Conservation (phyloP, 2,329 filamentous ascomycete genomes). For the Delphinella strobiligena region DNA sequence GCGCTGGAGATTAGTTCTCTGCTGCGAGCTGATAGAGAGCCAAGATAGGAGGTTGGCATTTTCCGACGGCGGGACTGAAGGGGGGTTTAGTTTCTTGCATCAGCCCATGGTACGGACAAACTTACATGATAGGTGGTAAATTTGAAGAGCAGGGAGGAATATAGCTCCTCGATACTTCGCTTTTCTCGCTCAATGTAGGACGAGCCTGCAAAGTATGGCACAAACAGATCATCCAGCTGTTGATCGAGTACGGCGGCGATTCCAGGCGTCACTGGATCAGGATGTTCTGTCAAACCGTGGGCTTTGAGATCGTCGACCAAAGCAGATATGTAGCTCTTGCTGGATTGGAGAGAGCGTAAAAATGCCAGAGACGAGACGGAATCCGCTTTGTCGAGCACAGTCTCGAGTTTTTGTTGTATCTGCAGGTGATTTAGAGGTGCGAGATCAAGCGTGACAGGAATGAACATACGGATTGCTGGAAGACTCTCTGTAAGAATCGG, state of each 20-base stretch:
- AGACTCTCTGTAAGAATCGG: constrained; percentile 89
- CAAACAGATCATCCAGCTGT: constrained; percentile 54
- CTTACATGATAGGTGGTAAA: constrained; percentile 79
- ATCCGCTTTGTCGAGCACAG: constrained; percentile 89
- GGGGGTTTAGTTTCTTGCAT: not conserved
- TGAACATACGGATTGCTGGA: constrained; percentile 62
- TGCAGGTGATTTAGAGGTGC: not conserved
- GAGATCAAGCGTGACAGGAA: not conserved
- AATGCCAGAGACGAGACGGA: constrained; percentile 88
- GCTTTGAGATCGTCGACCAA: constrained; percentile 87
- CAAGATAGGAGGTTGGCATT: constrained; percentile 82
- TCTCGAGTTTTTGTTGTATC: constrained; percentile 87
- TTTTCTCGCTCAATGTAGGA: constrained; percentile 56
- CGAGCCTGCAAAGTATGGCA: constrained; percentile 53
- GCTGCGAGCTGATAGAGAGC: constrained; percentile 77
- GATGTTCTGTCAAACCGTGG: constrained; percentile 89
- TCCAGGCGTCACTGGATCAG: constrained; percentile 77
- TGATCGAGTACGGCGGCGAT: constrained; percentile 61
- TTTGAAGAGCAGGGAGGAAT: constrained; percentile 88
- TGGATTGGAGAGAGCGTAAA: constrained; percentile 78
- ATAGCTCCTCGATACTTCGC: constrained; percentile 62
- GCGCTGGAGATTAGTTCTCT: constrained; percentile 80
- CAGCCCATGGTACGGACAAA: not conserved
- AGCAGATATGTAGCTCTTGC: constrained; percentile 74
- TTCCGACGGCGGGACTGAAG: constrained; percentile 65